Evolutionary conservation across 73 alveolate genomes (phyloP), one percentile per base, ranked within the genome.

Genomic region (Breviolum minutum): DNA sequence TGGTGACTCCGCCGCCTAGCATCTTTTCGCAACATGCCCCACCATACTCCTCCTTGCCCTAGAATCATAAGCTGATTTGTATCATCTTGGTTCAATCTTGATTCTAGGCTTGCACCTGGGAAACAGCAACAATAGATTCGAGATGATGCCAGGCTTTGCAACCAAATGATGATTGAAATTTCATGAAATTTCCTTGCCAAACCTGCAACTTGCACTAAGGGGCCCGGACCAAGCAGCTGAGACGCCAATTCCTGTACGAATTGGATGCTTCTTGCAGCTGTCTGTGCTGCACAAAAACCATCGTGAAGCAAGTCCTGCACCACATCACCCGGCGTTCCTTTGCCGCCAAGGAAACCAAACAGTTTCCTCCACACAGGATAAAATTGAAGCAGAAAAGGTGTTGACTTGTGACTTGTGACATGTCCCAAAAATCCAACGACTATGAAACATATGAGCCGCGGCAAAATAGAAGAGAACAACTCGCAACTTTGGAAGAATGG

Each of bases 261-360:
- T 40, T 40, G 54, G 54, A 40, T 40, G 54, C 54, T 10, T 5
- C 66, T 8, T 2, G 87, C 64, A 30, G 29, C 30, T 20, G 20
- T 29, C 61, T n/a, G 22, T 60, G 14, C 62, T 77, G 13, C 30
- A 13, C n/a, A 71, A 20, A 8, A 71, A 30, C 19, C 30, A 20
- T 17, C 48, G 5, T 1, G 30, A 73, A 73, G 60, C 30, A 73
- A 73, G 79, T 73, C 98, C 98, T 92, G 80, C 64, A 92, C 66
- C 5, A 92, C 90, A 92, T 92, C 98, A 92, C 81, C 98, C 48
- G 98, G 91, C 79, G 98, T n/a, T 48, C 89, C 98, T 92, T 92
- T 92, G 98, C 98, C 98, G 74, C 98, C 98, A 64, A 92, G 74
- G 98, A 92, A 92, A 32, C 98, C 98, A 64, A 92, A 63, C 14